Evolutionary conservation across 73 alveolate genomes (phyloP).

Genomic region (Paramecium bursaria): DNA sequence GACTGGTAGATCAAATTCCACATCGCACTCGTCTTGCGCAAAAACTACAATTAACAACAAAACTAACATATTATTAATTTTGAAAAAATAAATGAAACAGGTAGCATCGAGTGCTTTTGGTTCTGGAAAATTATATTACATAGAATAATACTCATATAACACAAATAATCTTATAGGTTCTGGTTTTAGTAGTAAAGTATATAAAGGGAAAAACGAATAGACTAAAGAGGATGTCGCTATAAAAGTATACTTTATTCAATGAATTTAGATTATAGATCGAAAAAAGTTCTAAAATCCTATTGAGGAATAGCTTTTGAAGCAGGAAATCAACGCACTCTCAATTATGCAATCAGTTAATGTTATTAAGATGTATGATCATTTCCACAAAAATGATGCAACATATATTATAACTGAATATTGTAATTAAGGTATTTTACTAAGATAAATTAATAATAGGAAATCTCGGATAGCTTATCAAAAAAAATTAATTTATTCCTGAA

Average conservation of each 20-base stretch:
- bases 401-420: conserved; percentile 45
- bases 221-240: conserved; percentile 59
- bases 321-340: conserved; percentile 42
- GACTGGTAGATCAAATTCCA: conserved; percentile 60
- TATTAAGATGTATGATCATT: conserved; percentile 24
- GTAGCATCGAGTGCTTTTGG: conserved; percentile 35
- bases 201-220: conserved; percentile 34
- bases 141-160: conserved; percentile 22
- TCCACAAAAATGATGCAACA: conserved; percentile 3
- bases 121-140: neutral
- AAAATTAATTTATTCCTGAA: conserved; percentile 2
- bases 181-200: conserved; percentile 52
- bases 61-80: too few species aligned
- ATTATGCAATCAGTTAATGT: conserved; percentile 25
- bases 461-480: conserved; percentile 39
- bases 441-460: neutral
- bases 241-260: neutral
- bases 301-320: conserved; percentile 15
- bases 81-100: too few species aligned
- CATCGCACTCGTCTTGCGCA: conserved; percentile 61
- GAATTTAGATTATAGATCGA: conserved; percentile 20
- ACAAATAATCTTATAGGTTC: conserved; percentile 19
- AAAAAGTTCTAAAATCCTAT: conserved; percentile 18
- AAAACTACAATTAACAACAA: too few species aligned
- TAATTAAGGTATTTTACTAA: conserved; percentile 39